A percentile compares a stretch with the other conserved stretches of the same genome.
phyloP scores from a whole-genome alignment of 768 basidiomycete genomes.

The Coprinopsis strossmayeri region DNA sequence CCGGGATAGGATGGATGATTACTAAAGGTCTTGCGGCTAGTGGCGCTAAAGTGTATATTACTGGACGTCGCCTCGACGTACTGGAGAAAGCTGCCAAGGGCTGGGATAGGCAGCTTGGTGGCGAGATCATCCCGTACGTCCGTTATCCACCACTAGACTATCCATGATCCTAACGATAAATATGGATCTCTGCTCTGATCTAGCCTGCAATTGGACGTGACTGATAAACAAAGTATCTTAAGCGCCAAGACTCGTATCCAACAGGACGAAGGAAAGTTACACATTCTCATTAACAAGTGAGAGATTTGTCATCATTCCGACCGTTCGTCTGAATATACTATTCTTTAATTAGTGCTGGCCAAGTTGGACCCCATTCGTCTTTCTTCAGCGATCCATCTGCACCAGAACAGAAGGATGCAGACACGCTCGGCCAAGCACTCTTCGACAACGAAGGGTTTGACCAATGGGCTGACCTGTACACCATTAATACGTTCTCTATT shows the following conservation, averaged over 20 bases:
- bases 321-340: too few species aligned
- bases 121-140: conserved; percentile 55
- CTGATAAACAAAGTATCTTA: conserved; percentile 59
- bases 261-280: conserved; percentile 60
- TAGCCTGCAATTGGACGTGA: conserved; percentile 68
- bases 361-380: conserved; percentile 53
- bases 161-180: too few species aligned
- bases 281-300: conserved; percentile 81
- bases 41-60: conserved; percentile 79
- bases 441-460: conserved; percentile 64
- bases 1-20: conserved; percentile 58
- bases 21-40: conserved; percentile 66
- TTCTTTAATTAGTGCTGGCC: conserved; percentile 54
- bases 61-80: conserved; percentile 59
- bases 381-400: conserved; percentile 53
- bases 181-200: too few species aligned
- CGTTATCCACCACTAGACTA: too few species aligned
- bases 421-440: conserved; percentile 59
- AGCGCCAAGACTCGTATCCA: conserved; percentile 46
- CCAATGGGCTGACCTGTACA: conserved; percentile 55
- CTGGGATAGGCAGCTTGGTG: conserved; percentile 41
- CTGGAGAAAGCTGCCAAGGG: conserved; percentile 49
- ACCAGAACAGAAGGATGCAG: conserved; percentile 56
- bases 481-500: conserved; percentile 67
- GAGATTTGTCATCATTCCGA: too few species aligned